Percentiles rank a stretch among this genome's conserved stretches.
These are phyloP conservation scores for Tuber magnatum DNA, from an alignment of 495 filamentous ascomycete species.

Conservation along the genomic window DNA sequence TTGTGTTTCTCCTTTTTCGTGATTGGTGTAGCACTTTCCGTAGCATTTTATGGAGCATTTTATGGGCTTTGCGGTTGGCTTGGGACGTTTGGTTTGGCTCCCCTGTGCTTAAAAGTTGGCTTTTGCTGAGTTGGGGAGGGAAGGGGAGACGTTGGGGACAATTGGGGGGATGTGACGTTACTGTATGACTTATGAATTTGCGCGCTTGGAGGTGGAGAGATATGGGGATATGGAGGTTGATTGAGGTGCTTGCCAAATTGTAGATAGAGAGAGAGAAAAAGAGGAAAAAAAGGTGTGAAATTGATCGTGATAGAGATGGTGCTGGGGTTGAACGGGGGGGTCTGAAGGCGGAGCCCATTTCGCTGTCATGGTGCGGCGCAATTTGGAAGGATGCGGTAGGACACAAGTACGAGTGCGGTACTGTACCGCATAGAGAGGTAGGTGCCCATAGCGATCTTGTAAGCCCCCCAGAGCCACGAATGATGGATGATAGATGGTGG, in stretches of 20 bases:
- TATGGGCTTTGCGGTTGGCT: neutral
- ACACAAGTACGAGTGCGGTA: no score
- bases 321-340: neutral
- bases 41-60: neutral
- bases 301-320: neutral
- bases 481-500: neutral
- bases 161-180: neutral
- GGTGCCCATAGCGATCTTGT: no score
- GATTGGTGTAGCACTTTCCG: neutral
- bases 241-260: neutral
- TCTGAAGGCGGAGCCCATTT: neutral
- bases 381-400: no score
- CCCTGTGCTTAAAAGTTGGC: neutral
- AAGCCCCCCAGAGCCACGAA: neutral
- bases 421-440: no score
- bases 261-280: neutral
- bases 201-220: neutral
- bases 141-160: no score
- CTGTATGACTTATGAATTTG: neutral
- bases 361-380: neutral
- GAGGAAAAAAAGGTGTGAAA: neutral
- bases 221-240: neutral
- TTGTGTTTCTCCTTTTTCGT: neutral
- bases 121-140: neutral
- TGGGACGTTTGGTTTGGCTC: neutral